Conservation (phyloP, 495 filamentous ascomycete species). For the Friedmanniomyces simplex region DNA sequence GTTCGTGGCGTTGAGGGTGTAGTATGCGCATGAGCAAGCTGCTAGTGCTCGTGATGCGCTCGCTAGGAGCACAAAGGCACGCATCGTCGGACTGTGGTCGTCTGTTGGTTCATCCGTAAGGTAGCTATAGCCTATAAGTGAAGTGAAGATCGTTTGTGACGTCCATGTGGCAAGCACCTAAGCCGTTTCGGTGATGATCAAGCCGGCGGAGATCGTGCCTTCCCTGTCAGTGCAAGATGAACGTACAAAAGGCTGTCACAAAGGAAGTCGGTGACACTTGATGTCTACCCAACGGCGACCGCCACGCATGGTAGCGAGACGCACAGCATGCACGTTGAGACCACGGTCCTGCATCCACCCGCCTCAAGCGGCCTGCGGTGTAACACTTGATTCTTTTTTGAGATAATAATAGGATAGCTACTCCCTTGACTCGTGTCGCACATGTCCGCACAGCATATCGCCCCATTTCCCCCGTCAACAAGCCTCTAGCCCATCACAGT, state of each 20-base stretch:
- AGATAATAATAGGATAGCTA: not conserved
- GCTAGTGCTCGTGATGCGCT: not conserved
- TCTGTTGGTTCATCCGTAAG: no score
- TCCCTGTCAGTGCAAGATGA: not conserved
- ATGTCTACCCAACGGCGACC: no score
- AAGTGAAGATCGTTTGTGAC: not conserved
- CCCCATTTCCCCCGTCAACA: not conserved
- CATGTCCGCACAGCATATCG: not conserved
- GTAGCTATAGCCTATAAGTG: no score
- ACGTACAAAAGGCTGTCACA: not conserved
- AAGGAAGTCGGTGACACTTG: not conserved
- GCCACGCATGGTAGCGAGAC: no score
- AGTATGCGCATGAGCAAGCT: constrained; percentile 43
- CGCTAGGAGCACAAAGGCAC: not conserved
- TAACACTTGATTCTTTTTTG: not conserved
- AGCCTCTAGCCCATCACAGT: not conserved
- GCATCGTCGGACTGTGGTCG: not conserved
- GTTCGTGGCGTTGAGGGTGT: constrained; percentile 37
- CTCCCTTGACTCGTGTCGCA: not conserved
- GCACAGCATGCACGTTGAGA: not conserved
- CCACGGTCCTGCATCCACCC: not conserved
- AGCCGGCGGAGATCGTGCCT: not conserved
- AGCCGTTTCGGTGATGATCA: no score
- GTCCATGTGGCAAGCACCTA: not conserved
- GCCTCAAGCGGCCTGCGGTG: not conserved